Conservation (phyloP, 208 protist species). For the Leptomonas seymouri region DNA sequence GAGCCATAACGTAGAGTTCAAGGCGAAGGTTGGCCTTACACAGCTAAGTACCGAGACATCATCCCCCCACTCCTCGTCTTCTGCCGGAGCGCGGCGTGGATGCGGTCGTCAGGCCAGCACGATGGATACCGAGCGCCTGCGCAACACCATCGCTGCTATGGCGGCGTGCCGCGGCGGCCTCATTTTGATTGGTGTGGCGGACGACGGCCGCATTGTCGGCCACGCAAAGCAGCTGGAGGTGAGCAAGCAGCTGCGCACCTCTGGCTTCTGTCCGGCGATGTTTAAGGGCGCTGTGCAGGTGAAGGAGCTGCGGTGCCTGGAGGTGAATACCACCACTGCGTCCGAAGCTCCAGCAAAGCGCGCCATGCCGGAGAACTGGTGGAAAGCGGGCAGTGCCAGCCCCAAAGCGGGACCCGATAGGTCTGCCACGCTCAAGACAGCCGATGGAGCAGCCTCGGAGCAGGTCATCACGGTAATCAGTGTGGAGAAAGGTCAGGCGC, state of each 20-base stretch:
- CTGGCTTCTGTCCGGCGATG: slow-evolving; percentile 87
- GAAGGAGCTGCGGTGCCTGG: slow-evolving; percentile 61
- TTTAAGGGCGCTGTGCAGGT: slow-evolving; percentile 65
- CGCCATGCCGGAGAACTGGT: slow-evolving; percentile 72
- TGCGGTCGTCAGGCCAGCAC: slow-evolving; percentile 7
- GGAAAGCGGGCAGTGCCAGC: slow-evolving; percentile 39
- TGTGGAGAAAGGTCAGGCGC: slow-evolving; percentile 66
- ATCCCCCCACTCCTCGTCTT: no score
- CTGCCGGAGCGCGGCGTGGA: not conserved
- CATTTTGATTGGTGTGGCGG: slow-evolving; percentile 75
- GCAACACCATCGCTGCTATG: slow-evolving; percentile 86
- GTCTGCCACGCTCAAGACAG: not conserved
- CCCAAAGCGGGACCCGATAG: not conserved
- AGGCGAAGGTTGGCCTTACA: slow-evolving; percentile 34
- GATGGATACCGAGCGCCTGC: slow-evolving; percentile 76
- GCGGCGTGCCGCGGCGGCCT: slow-evolving; percentile 73
- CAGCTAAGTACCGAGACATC: no score
- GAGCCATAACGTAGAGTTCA: slow-evolving; percentile 80
- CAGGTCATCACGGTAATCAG: slow-evolving; percentile 70
- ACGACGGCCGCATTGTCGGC: slow-evolving; percentile 67
- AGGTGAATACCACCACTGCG: not conserved
- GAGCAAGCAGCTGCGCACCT: slow-evolving; percentile 46
- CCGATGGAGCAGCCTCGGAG: not conserved
- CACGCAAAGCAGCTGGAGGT: slow-evolving; percentile 49
- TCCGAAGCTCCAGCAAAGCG: slow-evolving; percentile 11